phyloP scores from a whole-genome alignment of 2,329 filamentous ascomycete genomes.

The Penicillium sp. region DNA sequence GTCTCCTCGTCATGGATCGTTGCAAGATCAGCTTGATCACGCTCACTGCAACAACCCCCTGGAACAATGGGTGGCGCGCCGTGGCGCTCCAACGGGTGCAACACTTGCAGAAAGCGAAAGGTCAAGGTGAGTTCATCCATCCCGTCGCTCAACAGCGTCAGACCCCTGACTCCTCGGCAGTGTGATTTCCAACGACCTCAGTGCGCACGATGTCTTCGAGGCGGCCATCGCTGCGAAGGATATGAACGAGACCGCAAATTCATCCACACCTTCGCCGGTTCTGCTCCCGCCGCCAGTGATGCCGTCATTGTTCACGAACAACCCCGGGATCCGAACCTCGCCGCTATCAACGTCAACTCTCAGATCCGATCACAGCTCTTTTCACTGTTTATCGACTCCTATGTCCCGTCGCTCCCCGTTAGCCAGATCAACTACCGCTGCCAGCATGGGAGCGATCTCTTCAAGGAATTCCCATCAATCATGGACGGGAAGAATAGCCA shows the following conservation, averaged over 20 bases:
- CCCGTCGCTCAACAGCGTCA: not conserved
- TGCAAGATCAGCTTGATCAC: too few species aligned
- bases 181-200: slow-evolving; percentile 14
- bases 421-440: slow-evolving; percentile 10
- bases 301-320: not conserved
- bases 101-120: slow-evolving; percentile 13
- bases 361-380: slow-evolving; percentile 16
- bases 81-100: slow-evolving; percentile 12
- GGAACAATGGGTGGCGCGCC: slow-evolving; percentile 11
- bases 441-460: slow-evolving; percentile 5
- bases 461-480: slow-evolving; percentile 9
- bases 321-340: not conserved
- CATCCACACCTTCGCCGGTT: slow-evolving; percentile 10
- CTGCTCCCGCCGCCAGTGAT: not conserved
- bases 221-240: slow-evolving; percentile 11
- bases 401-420: slow-evolving; percentile 8
- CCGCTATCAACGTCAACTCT: slow-evolving; percentile 13
- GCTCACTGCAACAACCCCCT: too few species aligned
- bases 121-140: slow-evolving; percentile 9
- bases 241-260: slow-evolving; percentile 11
- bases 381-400: slow-evolving; percentile 16
- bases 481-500: slow-evolving; percentile 13
- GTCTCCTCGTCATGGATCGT: too few species aligned
- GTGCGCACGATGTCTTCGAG: slow-evolving; percentile 13
- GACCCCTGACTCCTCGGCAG: slow-evolving; percentile 4